phyloP scores from a whole-genome alignment of 768 basidiomycete genomes.

The Crucibulum laeve region DNA sequence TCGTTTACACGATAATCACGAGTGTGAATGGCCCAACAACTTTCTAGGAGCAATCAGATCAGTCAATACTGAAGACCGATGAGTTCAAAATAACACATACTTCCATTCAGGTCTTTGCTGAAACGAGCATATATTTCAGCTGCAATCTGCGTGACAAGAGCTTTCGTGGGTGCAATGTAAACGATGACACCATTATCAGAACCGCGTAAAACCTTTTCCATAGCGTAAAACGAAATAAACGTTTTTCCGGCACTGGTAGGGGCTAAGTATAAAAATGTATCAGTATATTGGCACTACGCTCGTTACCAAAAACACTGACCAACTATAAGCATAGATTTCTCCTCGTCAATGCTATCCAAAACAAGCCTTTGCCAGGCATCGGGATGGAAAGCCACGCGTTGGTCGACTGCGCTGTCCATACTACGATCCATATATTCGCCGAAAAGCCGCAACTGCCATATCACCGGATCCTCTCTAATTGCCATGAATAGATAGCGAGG shows the following conservation, averaged over 20 bases:
- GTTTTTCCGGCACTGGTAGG: slow-evolving; percentile 76
- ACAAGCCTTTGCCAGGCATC: slow-evolving; percentile 72
- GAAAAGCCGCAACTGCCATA: slow-evolving; percentile 67
- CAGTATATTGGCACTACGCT: background rate
- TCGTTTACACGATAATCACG: slow-evolving; percentile 61
- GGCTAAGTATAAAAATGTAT: slow-evolving; percentile 27
- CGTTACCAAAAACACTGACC: slow-evolving; percentile 31
- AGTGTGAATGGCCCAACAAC: slow-evolving; percentile 63
- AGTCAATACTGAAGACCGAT: background rate
- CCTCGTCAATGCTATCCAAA: slow-evolving; percentile 55
- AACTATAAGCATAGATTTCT: slow-evolving; percentile 61
- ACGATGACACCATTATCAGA: slow-evolving; percentile 67
- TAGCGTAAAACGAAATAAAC: slow-evolving; percentile 74
- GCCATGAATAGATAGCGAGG: slow-evolving; percentile 47
- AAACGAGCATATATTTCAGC: slow-evolving; percentile 74
- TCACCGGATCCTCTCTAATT: slow-evolving; percentile 50
- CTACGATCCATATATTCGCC: slow-evolving; percentile 71
- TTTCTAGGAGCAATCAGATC: slow-evolving; percentile 29
- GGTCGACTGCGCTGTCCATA: slow-evolving; percentile 58
- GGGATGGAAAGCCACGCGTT: slow-evolving; percentile 57
- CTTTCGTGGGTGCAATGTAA: slow-evolving; percentile 75
- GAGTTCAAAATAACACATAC: slow-evolving; percentile 23
- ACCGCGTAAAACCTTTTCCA: slow-evolving; percentile 60
- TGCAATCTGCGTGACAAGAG: slow-evolving; percentile 66
- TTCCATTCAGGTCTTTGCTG: slow-evolving; percentile 41